Evolutionary conservation across 257 asterid genomes (phyloP).

Genomic region (Solanum lignicaule): DNA sequence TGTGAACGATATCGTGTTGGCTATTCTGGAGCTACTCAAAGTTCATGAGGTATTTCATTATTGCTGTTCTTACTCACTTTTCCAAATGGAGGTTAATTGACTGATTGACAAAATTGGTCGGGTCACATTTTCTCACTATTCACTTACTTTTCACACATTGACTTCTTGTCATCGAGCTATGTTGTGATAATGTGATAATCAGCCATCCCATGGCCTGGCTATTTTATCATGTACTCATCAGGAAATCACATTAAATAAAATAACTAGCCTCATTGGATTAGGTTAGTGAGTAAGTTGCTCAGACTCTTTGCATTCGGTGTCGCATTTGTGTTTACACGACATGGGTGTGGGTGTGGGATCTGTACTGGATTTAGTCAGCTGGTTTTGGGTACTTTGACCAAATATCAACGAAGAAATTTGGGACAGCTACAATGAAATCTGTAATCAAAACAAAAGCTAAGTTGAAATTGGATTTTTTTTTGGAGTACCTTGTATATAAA

Average conservation of each 20-base stretch:
- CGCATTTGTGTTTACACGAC: not conserved
- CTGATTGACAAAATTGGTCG: not conserved
- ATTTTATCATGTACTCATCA: not conserved
- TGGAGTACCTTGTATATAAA: not conserved
- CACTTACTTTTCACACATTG: not conserved
- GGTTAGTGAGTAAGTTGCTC: not conserved
- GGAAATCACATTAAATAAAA: not conserved
- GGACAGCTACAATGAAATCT: not conserved
- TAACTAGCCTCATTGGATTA: not conserved
- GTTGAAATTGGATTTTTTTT: not conserved
- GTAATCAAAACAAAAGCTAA: not conserved
- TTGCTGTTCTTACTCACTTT: not conserved
- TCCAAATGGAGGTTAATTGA: not conserved
- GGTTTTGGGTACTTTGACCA: not conserved
- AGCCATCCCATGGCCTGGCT: not conserved
- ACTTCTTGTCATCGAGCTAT: not conserved
- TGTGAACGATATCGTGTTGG: constrained; percentile 9
- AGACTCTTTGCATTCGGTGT: not conserved
- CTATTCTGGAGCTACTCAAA: constrained; percentile 11
- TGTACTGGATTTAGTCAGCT: not conserved
- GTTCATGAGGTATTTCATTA: constrained; percentile 4
- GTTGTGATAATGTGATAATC: not conserved
- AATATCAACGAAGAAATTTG: not conserved
- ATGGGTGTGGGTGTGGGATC: not conserved
- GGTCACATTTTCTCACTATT: not conserved